These are phyloP conservation scores for Ustulina deusta DNA, from an alignment of 2,329 filamentous ascomycete genomes.

Conservation along the genomic window DNA sequence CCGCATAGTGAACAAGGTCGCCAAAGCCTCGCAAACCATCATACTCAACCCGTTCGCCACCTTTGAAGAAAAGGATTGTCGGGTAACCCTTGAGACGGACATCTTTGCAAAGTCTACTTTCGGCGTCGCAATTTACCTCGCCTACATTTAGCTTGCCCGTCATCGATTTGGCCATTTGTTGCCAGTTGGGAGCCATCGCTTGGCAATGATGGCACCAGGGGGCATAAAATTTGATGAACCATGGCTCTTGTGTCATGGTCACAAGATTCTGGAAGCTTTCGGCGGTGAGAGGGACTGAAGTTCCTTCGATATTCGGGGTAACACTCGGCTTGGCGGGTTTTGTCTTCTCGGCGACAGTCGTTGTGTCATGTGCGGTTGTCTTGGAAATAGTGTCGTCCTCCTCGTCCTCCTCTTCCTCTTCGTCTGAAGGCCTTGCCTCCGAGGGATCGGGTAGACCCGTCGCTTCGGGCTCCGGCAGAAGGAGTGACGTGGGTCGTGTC, in stretches of 20 bases:
- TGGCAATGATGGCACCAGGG: constrained; percentile 98
- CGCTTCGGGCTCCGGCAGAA: constrained; percentile 78
- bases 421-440: constrained; percentile 42
- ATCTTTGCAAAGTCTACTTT: constrained; percentile 92
- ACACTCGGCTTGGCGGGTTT: constrained; percentile 65
- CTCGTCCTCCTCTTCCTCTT: constrained; percentile 44
- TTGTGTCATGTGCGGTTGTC: constrained; percentile 39
- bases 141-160: constrained; percentile 89
- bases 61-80: constrained; percentile 92
- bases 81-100: constrained; percentile 83
- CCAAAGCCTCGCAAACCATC: constrained; percentile 90
- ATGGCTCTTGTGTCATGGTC: constrained; percentile 87
- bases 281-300: constrained; percentile 79
- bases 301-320: constrained; percentile 79
- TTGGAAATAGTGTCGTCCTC: constrained; percentile 38
- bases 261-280: constrained; percentile 89
- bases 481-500: constrained; percentile 75
- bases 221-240: constrained; percentile 99
- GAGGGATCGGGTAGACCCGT: constrained; percentile 56
- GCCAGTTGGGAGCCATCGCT: constrained; percentile 90
- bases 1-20: constrained; percentile 87
- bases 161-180: constrained; percentile 91
- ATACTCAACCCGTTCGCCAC: constrained; percentile 92
- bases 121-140: constrained; percentile 93
- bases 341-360: constrained; percentile 36